Percentiles rank a stretch among this genome's conserved stretches.
phyloP scores from a whole-genome alignment of 305 asterid species.

The Rubia tinctorum region DNA sequence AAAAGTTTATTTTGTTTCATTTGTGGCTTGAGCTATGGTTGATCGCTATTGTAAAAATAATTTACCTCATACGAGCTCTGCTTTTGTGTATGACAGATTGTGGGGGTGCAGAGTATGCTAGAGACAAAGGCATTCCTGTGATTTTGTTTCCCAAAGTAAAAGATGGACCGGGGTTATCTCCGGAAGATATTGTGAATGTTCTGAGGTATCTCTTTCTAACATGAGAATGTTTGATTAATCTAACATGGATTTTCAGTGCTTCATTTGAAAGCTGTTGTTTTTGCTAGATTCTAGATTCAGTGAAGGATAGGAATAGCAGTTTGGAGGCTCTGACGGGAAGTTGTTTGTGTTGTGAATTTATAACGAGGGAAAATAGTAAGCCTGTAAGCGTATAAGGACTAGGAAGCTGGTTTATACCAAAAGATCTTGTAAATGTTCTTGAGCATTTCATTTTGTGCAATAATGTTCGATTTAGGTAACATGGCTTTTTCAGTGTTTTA shows the following conservation, averaged over 20 bases:
- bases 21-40: neutral
- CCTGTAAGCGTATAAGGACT: neutral
- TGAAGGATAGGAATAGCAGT: too few species aligned
- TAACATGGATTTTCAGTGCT: neutral
- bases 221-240: too few species aligned
- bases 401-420: neutral
- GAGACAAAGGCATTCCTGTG: slow-evolving; percentile 8
- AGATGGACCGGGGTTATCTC: slow-evolving; percentile 15
- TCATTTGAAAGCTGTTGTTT: neutral
- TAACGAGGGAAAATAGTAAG: neutral
- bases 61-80: neutral
- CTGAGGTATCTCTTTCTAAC: neutral
- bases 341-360: neutral
- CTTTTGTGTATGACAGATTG: slow-evolving; percentile 33
- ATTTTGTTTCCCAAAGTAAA: slow-evolving; percentile 4
- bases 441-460: too few species aligned
- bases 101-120: slow-evolving; percentile 7
- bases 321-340: neutral
- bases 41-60: neutral
- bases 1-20: neutral
- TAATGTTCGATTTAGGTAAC: too few species aligned
- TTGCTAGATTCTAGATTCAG: too few species aligned
- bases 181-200: slow-evolving; percentile 14
- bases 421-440: too few species aligned
- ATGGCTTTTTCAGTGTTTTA: too few species aligned